A percentile compares a stretch with the other conserved stretches of the same genome.
Evolutionary conservation across 352 stramenopile genomes (phyloP).

Genomic region (Phytophthora constricta): DNA sequence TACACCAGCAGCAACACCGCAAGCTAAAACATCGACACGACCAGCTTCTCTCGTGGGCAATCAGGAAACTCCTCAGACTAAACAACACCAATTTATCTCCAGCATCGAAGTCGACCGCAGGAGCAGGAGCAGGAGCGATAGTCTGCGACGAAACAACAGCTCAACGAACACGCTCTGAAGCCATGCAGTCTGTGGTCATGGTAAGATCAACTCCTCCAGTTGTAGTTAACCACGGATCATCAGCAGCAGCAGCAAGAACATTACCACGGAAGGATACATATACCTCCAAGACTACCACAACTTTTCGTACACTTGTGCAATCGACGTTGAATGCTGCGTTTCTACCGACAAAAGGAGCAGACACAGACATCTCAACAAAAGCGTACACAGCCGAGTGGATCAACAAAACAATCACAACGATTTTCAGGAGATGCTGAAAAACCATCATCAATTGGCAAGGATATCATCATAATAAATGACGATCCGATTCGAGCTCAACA

Average conservation of each 20-base stretch:
- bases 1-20: background rate
- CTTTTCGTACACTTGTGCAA: too few species aligned
- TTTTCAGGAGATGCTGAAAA: background rate
- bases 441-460: background rate
- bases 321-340: too few species aligned
- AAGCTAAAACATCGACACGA: background rate
- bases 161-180: background rate
- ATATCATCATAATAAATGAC: conserved; percentile 16
- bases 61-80: background rate
- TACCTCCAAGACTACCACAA: too few species aligned
- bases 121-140: too few species aligned
- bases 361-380: too few species aligned
- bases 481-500: background rate
- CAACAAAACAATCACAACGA: background rate
- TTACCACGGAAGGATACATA: background rate
- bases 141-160: background rate
- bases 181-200: background rate
- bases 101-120: background rate
- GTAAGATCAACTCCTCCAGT: background rate
- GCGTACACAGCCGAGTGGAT: too few species aligned
- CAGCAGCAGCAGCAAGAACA: background rate
- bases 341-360: too few species aligned
- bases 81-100: background rate
- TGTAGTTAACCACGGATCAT: background rate
- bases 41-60: background rate